Evolutionary conservation across 148 eudicot genomes (phyloP), one percentile per base, ranked within the genome.

Genomic region (Talinum fruticosum): DNA sequence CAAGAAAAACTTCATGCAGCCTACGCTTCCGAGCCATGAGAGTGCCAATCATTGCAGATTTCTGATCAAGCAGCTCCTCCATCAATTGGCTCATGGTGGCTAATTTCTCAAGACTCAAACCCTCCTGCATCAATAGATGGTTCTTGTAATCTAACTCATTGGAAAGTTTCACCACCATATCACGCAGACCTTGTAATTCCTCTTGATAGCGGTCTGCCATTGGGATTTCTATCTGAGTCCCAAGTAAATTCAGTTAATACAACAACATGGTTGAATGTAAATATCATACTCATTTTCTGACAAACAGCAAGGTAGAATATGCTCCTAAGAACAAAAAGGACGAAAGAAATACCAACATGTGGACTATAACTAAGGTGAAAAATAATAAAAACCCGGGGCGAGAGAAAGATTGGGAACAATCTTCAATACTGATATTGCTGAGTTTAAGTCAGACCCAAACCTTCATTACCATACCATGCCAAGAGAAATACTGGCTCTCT

Each of bases 91-190:
- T 38, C 44, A 38, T 38, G 8, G 44, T 38, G 8, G 44, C 8
- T 6, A 38, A 38, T 45, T 34, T 73, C 75, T 82, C 84, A 33
- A 77, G 80, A 44, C 69, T 67, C 68, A 82, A 47, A 33, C 70
- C 81, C 77, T 77, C 77, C 74, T 82, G 59, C 81, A 82, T 73
- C 75, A 77, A 33, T n/a, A 67, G 69, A 34, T 68, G 71, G 84
- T 82, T 82, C 71, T 82, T 82, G 73, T 73, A 74, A 61, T 82
- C 84, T 10, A 82, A 30, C 74, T 77, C 81, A 10, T 67, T 77
- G 36, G 84, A 54, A 21, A 82, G 75, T 28, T 28, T 78, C 61
- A 61, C 71, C 33, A 82, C 84, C 19, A 69, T 54, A 59, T 10
- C 47, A 33, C 77, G 71, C 75, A 77, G 34, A 14, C 45, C 7